phyloP scores from a whole-genome alignment of 1,284 basidiomycete genomes.

The Ustilago tritici region DNA sequence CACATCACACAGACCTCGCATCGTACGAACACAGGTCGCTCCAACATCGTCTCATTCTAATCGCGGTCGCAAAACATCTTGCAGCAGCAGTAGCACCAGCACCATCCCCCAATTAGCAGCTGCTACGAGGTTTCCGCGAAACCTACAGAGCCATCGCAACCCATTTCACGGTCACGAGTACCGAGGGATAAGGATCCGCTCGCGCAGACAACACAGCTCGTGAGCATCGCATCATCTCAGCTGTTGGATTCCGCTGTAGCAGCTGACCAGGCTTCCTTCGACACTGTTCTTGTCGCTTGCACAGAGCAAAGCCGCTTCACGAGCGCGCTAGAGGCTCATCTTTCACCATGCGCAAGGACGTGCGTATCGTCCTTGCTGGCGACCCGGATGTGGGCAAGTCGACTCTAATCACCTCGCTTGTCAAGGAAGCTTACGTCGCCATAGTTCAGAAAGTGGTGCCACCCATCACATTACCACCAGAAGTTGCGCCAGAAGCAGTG shows the following conservation, averaged over 20 bases:
- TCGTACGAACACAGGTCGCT: neutral
- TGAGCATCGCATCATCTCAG: neutral
- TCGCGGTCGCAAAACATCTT: neutral
- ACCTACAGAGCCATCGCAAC: neutral
- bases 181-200: neutral
- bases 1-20: slow-evolving; percentile 5
- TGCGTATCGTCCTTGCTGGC: slow-evolving; percentile 91
- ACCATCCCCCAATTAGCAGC: neutral
- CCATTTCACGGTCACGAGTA: neutral
- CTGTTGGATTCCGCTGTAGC: neutral
- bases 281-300: neutral
- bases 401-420: slow-evolving; percentile 63
- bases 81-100: neutral
- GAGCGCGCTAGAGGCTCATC: slow-evolving; percentile 23
- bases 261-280: neutral
- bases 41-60: neutral
- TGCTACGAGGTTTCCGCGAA: neutral
- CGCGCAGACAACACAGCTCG: neutral
- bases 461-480: slow-evolving; percentile 65
- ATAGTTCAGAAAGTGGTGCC: slow-evolving; percentile 76
- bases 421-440: slow-evolving; percentile 91
- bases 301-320: slow-evolving; percentile 19
- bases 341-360: slow-evolving; percentile 81
- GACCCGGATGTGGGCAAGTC: slow-evolving; percentile 77
- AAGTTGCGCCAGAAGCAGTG: slow-evolving; percentile 66